A percentile compares a stretch with the other conserved stretches of the same genome.
phyloP scores from a whole-genome alignment of 306 rosid species.

The Begonia fuchsioides region DNA sequence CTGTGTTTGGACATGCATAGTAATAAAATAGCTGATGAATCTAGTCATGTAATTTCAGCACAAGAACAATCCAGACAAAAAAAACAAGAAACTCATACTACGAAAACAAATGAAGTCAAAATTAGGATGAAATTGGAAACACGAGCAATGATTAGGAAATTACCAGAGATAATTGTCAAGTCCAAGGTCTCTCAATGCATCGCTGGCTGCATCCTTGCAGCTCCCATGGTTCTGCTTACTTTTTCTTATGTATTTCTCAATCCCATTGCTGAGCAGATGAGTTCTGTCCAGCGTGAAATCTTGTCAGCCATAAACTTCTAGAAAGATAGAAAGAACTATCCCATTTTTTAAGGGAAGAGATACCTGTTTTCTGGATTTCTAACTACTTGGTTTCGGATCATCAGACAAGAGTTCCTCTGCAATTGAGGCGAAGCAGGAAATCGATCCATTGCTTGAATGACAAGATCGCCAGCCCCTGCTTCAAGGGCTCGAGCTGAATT shows the following conservation, averaged over 20 bases:
- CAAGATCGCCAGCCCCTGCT: constrained; percentile 94
- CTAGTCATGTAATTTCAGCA: too few species aligned
- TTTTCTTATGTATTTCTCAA: constrained; percentile 57
- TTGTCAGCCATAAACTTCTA: background rate
- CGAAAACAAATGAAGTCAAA: too few species aligned
- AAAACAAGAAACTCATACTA: too few species aligned
- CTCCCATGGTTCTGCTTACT: constrained; percentile 65
- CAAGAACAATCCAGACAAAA: too few species aligned
- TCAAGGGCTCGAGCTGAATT: constrained; percentile 77
- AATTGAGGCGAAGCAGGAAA: constrained; percentile 65
- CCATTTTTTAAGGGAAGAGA: background rate
- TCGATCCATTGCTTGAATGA: constrained; percentile 74
- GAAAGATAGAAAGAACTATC: too few species aligned
- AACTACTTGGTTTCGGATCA: constrained; percentile 81
- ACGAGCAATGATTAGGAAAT: too few species aligned
- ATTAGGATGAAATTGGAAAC: too few species aligned
- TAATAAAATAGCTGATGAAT: too few species aligned
- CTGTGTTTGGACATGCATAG: too few species aligned
- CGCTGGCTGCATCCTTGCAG: constrained; percentile 84
- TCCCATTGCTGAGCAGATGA: constrained; percentile 48
- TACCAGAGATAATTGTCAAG: constrained; percentile 42
- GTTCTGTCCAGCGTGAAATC: constrained; percentile 35
- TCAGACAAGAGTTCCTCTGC: constrained; percentile 76
- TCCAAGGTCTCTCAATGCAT: constrained; percentile 81
- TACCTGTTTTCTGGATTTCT: constrained; percentile 81